phyloP scores from a whole-genome alignment of 2,329 filamentous ascomycete species.

The Zymoseptoria passerinii region DNA sequence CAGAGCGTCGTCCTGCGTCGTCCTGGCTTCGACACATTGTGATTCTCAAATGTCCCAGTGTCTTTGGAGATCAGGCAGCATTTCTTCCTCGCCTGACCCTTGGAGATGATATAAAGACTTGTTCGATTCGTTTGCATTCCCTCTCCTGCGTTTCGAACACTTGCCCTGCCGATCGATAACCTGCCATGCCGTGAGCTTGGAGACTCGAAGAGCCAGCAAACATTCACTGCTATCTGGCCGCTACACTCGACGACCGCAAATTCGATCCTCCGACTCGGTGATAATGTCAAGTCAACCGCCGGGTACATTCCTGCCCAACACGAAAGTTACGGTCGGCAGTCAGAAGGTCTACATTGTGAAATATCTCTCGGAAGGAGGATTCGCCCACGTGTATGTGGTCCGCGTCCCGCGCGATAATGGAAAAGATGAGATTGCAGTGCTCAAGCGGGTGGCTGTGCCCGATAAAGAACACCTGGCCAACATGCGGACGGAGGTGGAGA shows the following conservation, averaged over 20 bases:
- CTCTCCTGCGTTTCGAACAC: not conserved
- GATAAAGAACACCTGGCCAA: conserved; percentile 90
- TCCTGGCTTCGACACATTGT: not conserved
- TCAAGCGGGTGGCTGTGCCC: conserved; percentile 92
- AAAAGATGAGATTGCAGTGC: conserved; percentile 71
- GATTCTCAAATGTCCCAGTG: not conserved
- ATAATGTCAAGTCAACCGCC: conserved; percentile 26
- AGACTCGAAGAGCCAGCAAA: not conserved
- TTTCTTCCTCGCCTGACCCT: not conserved
- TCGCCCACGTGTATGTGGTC: conserved; percentile 96
- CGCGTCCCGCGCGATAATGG: conserved; percentile 69
- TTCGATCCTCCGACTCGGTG: not conserved
- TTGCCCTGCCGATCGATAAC: not conserved
- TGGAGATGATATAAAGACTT: not conserved
- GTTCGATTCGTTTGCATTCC: not conserved
- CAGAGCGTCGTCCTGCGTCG: not conserved
- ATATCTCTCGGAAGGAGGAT: conserved; percentile 95
- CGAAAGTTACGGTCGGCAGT: conserved; percentile 90
- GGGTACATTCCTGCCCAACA: conserved; percentile 85
- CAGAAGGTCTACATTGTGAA: conserved; percentile 93
- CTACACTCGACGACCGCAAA: not conserved
- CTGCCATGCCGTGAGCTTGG: not conserved
- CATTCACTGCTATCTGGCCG: not conserved
- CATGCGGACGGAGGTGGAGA: conserved; percentile 98
- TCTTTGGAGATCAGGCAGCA: not conserved